These are phyloP conservation scores for Hypericum perforatum DNA, from an alignment of 345 rosid species.

Conservation along the genomic window DNA sequence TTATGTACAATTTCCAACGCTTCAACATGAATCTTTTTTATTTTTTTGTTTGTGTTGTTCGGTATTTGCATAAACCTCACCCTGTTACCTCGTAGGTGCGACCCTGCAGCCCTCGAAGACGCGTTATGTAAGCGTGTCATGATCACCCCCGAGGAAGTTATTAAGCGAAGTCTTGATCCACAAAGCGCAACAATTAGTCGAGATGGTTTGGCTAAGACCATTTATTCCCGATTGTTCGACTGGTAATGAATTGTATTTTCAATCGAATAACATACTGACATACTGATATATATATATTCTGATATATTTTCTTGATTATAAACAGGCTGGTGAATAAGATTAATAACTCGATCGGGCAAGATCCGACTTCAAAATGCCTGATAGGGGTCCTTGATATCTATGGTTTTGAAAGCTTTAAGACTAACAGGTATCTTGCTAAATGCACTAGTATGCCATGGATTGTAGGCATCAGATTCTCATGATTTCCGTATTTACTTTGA, in stretches of 20 bases:
- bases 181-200: constrained; percentile 74
- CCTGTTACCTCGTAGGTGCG: constrained; percentile 41
- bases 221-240: constrained; percentile 82
- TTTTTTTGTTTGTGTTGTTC: no score
- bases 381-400: constrained; percentile 92
- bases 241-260: constrained; percentile 37
- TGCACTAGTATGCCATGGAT: no score
- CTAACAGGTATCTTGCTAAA: constrained; percentile 44
- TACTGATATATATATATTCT: constrained; percentile 5
- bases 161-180: constrained; percentile 85
- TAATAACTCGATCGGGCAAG: constrained; percentile 84
- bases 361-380: constrained; percentile 63
- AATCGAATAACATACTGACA: neutral
- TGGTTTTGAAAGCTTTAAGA: constrained; percentile 92
- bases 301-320: constrained; percentile 10
- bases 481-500: constrained; percentile 8
- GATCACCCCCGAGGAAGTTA: constrained; percentile 96
- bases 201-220: constrained; percentile 87
- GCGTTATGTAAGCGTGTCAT: constrained; percentile 92
- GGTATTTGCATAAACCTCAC: no score
- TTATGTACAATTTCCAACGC: constrained; percentile 39
- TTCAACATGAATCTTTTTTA: neutral
- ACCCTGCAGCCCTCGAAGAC: constrained; percentile 65
- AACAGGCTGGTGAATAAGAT: constrained; percentile 84
- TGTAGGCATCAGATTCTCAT: neutral